Base-by-base conservation (phyloP, 306 rosid genomes). In the Quercus ilex region DNA sequence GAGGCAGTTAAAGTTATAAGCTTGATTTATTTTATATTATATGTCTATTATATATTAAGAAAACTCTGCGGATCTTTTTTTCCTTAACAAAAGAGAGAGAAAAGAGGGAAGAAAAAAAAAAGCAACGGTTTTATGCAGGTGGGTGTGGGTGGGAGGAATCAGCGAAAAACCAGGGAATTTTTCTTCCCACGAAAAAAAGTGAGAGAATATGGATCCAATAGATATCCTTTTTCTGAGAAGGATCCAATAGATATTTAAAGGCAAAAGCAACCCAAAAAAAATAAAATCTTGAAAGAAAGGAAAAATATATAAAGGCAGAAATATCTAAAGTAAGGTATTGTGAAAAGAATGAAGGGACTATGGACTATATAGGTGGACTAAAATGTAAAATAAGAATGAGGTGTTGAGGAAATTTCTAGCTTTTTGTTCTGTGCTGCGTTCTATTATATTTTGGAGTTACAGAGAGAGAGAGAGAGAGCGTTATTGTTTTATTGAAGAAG, bases 91-190 rank as follows among this genome's bases (percentile, higher is more conserved):
- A 76, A 51, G 28, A 76, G 68, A 85, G 20, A 21, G 70, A 74
- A 26, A 38, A 71, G 11, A 55, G 26, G 57, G 64, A 67, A 41
- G 46, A 8, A 41, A 8, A 8, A 8, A 3, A 65, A 81, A 79
- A 77, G 74, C 30, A 87, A 88, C 85, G 55, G 89, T 69, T 84
- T 82, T 78, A 73, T 57, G 77, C 73, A 82, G 82, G 86, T 83
- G 84, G 82, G 79, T 49, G 86, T 81, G 84, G 82, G 79, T 49
- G 74, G 3, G 73, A 51, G 55, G 84, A 80, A 81, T 68, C 56
- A 51, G 79, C 86, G 90, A 86, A 82, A 80, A 79, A 76, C 69
- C 65, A 60, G 94, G 69, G 67, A 68, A 41, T 17, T 35, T 74
- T 41, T 72, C 78, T 75, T 21, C 70, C 85, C 87, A 86, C 83